Percentiles rank a stretch among this genome's conserved stretches.
Conservation (phyloP, 768 basidiomycete genomes). For the Scleroderma bovista region DNA sequence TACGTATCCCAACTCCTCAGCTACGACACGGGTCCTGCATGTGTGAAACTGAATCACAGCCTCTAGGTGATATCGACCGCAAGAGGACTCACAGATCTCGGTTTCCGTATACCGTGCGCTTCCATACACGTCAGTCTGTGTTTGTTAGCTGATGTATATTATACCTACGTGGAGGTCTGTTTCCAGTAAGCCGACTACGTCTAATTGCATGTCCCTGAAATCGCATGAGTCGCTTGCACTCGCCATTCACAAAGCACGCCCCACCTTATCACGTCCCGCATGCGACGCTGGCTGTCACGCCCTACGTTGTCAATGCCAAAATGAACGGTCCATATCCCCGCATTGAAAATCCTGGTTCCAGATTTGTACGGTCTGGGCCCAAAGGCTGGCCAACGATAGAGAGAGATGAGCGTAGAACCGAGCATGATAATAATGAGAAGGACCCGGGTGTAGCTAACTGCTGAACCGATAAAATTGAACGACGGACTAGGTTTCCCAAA, state of each 20-base stretch:
- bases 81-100: slow-evolving; percentile 61
- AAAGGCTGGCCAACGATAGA: slow-evolving; percentile 47
- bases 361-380: slow-evolving; percentile 55
- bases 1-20: slow-evolving; percentile 79
- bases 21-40: slow-evolving; percentile 63
- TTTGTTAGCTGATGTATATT: background rate
- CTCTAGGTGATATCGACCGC: background rate
- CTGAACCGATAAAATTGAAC: slow-evolving; percentile 13
- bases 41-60: slow-evolving; percentile 2
- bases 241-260: slow-evolving; percentile 26
- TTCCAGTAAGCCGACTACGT: slow-evolving; percentile 81
- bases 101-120: slow-evolving; percentile 76
- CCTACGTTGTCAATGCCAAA: slow-evolving; percentile 56
- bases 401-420: slow-evolving; percentile 46
- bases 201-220: slow-evolving; percentile 72
- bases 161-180: slow-evolving; percentile 75
- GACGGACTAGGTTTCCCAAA: background rate
- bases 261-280: slow-evolving; percentile 51
- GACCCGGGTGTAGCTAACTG: slow-evolving; percentile 26
- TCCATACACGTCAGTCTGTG: slow-evolving; percentile 8
- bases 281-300: slow-evolving; percentile 30
- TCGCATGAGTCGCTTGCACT: background rate
- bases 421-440: slow-evolving; percentile 38
- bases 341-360: slow-evolving; percentile 63
- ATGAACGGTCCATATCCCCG: slow-evolving; percentile 90